Evolutionary conservation across 2,329 filamentous ascomycete genomes (phyloP), one percentile per base, ranked within the genome.

Genomic region (Alternaria gansuensis): DNA sequence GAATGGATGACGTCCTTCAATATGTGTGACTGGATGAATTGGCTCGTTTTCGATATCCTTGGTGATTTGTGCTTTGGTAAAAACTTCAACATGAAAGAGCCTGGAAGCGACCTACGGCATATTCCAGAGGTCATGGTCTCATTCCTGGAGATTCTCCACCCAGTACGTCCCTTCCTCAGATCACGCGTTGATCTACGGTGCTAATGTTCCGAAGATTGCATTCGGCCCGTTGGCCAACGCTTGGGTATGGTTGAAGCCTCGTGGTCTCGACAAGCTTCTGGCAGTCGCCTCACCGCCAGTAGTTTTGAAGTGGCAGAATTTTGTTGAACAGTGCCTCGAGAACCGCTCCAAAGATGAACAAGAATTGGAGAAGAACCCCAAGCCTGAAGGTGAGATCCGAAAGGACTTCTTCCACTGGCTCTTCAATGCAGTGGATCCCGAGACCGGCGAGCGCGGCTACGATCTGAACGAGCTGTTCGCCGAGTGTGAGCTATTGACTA

Each of bases 21-120:
- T 43, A 68, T 70, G 63, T 50, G 54, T 26, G 61, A 67, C 26
- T 66, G 59, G 56, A 53, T 66, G 36, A 67, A 75, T 37, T 80
- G 72, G 59, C 70, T 82, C 34, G 74, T 77, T 21, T 79, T 82
- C 59, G 81, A 83, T 52, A 76, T 83, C 46, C 80, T 83, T 64
- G 78, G 78, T 26, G 79, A 81, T 50, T 65, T 80, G 9, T 75
- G 72, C 54, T 77, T 79, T 58, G 76, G 76, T 9, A 72, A 76
- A 57, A 62, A 69, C 31, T 77, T 80, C 60, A 63, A 70, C 43
- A 75, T 77, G 73, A 71, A 70, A 37, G 68, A 70, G 41, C 56
- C 56, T 17, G 59, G 53, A 13, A 71, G 62, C 53, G 51, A 66
- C 17, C 55, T 69, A 2, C 62, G 63, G n/a, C 61, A 71, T 29